Evolutionary conservation across 345 rosid genomes (phyloP).

Genomic region (Euclidium syriacum): DNA sequence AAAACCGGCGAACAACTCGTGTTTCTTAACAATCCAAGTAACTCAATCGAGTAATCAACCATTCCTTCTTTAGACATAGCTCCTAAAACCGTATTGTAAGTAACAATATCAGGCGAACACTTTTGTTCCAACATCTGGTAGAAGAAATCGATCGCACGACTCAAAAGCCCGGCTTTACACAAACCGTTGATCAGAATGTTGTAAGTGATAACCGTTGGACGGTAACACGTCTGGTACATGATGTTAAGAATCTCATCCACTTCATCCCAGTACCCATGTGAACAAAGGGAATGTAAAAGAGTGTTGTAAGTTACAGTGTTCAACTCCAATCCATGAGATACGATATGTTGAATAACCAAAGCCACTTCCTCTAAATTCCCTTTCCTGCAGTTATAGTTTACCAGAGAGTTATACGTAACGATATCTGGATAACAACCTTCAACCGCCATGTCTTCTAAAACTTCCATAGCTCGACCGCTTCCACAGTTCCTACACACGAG

Average conservation of each 20-base stretch:
- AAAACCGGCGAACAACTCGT: constrained; percentile 51
- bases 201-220: constrained; percentile 66
- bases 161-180: constrained; percentile 62
- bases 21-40: constrained; percentile 41
- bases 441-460: constrained; percentile 63
- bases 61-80: constrained; percentile 67
- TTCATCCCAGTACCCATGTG: constrained; percentile 62
- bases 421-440: constrained; percentile 85
- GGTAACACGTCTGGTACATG: constrained; percentile 49
- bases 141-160: constrained; percentile 62
- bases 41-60: constrained; percentile 56
- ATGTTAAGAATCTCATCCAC: constrained; percentile 56
- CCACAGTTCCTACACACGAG: constrained; percentile 78
- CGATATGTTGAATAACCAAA: constrained; percentile 42
- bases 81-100: constrained; percentile 66
- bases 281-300: constrained; percentile 62
- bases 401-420: constrained; percentile 62
- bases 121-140: constrained; percentile 50
- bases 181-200: constrained; percentile 75
- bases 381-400: constrained; percentile 53
- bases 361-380: constrained; percentile 58
- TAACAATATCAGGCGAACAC: constrained; percentile 62
- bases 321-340: constrained; percentile 60
- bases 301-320: constrained; percentile 69
- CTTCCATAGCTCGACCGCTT: constrained; percentile 58